A percentile compares a stretch with the other conserved stretches of the same genome.
phyloP scores from a whole-genome alignment of 2,329 filamentous ascomycete species.

The Fusarium devonianum region DNA sequence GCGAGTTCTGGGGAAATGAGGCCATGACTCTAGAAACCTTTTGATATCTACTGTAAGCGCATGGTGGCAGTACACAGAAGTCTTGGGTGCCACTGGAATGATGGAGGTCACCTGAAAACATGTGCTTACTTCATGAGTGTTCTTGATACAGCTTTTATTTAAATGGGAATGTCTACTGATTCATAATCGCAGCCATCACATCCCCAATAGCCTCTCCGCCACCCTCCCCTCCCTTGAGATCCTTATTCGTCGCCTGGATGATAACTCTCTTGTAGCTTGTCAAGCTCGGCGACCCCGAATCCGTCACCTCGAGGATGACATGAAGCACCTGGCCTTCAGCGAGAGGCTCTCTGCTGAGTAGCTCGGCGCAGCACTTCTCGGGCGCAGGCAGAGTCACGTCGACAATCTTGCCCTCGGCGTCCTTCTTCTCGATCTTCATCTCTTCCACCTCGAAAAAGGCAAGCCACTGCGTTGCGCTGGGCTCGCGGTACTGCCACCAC shows the following conservation, averaged over 20 bases:
- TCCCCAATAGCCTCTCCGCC: constrained; percentile 23
- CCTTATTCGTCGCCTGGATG: constrained; percentile 45
- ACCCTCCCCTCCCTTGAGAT: constrained; percentile 37
- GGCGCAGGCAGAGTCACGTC: constrained; percentile 49
- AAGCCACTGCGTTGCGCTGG: constrained; percentile 50
- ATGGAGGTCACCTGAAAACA: background rate
- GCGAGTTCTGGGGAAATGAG: too few relatives aligned
- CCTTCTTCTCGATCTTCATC: constrained; percentile 36
- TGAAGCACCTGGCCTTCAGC: constrained; percentile 55
- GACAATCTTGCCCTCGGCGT: constrained; percentile 38
- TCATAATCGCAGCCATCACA: constrained; percentile 6
- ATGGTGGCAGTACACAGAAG: too few relatives aligned
- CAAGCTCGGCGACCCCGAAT: constrained; percentile 52
- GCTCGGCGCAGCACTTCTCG: constrained; percentile 47
- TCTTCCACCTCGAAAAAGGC: constrained; percentile 48
- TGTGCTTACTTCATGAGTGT: too few relatives aligned
- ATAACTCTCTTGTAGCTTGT: constrained; percentile 56
- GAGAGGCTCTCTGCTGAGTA: constrained; percentile 47
- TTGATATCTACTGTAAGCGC: too few relatives aligned
- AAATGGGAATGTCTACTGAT: background rate
- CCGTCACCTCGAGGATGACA: constrained; percentile 57
- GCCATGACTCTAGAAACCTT: too few relatives aligned
- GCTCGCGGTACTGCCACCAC: constrained; percentile 58
- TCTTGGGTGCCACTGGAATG: too few relatives aligned
- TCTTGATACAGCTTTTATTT: too few relatives aligned